Evolutionary conservation across 2,329 filamentous ascomycete species (phyloP).

Genomic region (Calonectria crousiana): DNA sequence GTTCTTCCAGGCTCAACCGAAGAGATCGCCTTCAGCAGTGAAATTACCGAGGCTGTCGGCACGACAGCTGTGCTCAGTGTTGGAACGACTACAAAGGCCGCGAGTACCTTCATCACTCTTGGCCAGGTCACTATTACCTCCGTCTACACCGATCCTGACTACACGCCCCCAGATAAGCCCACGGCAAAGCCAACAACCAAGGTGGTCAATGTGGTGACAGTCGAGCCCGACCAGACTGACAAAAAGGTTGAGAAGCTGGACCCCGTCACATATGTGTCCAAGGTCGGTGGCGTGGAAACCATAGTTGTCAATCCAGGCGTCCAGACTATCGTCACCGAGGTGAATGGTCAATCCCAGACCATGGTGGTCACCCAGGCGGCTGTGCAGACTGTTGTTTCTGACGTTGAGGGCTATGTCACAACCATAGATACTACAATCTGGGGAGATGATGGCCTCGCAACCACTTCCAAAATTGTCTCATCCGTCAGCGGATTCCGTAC

Average conservation of each 20-base stretch:
- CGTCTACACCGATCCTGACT: conserved; percentile 28
- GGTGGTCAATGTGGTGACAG: conserved; percentile 38
- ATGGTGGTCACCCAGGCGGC: neutral
- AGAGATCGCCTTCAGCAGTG: neutral
- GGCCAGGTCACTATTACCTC: conserved; percentile 42
- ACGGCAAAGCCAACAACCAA: conserved; percentile 26
- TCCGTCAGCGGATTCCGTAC: conserved; percentile 13
- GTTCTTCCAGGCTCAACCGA: conserved; percentile 30
- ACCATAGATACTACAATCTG: neutral
- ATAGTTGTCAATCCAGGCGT: conserved; percentile 9
- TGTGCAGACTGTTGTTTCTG: conserved; percentile 12
- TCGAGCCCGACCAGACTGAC: conserved; percentile 36
- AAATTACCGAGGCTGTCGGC: neutral
- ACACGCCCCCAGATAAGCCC: conserved; percentile 18
- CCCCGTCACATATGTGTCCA: conserved; percentile 38
- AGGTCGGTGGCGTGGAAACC: conserved; percentile 22
- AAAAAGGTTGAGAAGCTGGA: conserved; percentile 38
- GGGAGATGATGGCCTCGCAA: neutral
- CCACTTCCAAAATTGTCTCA: neutral
- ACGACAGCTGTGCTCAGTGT: conserved; percentile 29
- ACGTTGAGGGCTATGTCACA: conserved; percentile 3
- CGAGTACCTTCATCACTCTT: conserved; percentile 40
- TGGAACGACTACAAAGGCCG: conserved; percentile 38
- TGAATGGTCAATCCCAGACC: neutral
- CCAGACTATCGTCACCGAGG: conserved; percentile 33